Evolutionary conservation across 2,329 filamentous ascomycete species (phyloP).

Genomic region (Hymenoscyphus infarciens): DNA sequence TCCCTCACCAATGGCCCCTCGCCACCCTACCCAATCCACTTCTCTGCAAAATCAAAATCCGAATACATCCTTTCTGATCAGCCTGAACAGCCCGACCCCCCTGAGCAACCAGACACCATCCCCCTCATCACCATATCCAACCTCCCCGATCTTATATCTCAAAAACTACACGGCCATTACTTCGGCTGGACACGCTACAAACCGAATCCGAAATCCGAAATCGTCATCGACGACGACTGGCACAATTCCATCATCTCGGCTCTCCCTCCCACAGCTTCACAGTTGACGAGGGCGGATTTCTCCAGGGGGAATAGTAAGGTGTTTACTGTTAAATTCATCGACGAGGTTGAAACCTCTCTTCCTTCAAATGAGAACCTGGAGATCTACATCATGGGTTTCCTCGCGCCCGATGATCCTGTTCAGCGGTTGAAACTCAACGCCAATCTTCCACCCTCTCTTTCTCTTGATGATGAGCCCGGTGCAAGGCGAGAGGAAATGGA

Average conservation of each 20-base stretch:
- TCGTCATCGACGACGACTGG: conserved; percentile 44
- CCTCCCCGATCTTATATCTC: conserved; percentile 49
- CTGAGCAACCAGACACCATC: conserved; percentile 36
- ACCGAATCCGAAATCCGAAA: conserved; percentile 31
- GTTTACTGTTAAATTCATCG: conserved; percentile 50
- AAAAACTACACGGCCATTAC: conserved; percentile 58
- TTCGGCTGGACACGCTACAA: conserved; percentile 58
- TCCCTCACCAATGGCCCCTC: conserved; percentile 48
- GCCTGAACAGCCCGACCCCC: conserved; percentile 42
- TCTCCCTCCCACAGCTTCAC: conserved; percentile 44
- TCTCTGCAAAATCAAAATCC: conserved; percentile 39
- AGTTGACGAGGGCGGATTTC: conserved; percentile 18
- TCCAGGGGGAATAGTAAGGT: conserved; percentile 48
- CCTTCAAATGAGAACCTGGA: conserved; percentile 47
- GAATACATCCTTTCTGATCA: conserved; percentile 27
- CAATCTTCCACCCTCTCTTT: conserved; percentile 36
- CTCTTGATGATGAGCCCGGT: conserved; percentile 11
- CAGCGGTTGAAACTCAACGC: conserved; percentile 41
- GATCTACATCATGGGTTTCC: conserved; percentile 57
- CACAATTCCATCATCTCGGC: conserved; percentile 56
- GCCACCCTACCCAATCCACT: conserved; percentile 50
- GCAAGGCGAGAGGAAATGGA: conserved; percentile 37
- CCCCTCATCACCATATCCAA: conserved; percentile 53
- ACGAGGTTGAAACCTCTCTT: conserved; percentile 43
- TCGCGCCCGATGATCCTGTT: conserved; percentile 42